Conservation (phyloP, 306 rosid species). For the Cyclanthera cordifolia region DNA sequence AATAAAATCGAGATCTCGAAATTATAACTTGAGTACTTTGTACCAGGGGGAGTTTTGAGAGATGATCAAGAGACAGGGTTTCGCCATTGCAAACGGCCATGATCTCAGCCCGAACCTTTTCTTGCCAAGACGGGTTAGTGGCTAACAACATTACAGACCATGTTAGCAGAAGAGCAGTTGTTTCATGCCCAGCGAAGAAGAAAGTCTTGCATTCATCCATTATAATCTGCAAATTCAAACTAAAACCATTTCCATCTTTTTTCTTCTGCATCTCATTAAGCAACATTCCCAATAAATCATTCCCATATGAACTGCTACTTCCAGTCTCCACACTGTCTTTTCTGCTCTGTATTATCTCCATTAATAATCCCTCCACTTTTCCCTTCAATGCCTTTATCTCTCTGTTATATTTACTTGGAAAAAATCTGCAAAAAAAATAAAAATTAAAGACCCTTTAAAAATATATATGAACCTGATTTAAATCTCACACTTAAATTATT, state of each 20-base stretch:
- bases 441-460: too few species aligned
- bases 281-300: constrained; percentile 71
- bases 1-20: too few species aligned
- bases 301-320: constrained; percentile 28
- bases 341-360: constrained; percentile 86
- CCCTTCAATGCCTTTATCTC: constrained; percentile 67
- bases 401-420: constrained; percentile 86
- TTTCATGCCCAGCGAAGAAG: constrained; percentile 96
- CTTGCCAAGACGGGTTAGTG: constrained; percentile 64
- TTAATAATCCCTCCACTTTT: constrained; percentile 68
- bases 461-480: too few species aligned
- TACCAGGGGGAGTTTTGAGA: constrained; percentile 64
- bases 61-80: constrained; percentile 58
- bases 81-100: constrained; percentile 42
- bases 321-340: constrained; percentile 56
- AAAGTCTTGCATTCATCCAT: constrained; percentile 98
- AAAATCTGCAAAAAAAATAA: constrained; percentile 30
- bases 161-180: constrained; percentile 78
- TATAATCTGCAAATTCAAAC: constrained; percentile 49
- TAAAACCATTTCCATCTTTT: constrained; percentile 29
- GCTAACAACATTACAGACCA: constrained; percentile 90
- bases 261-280: constrained; percentile 67
- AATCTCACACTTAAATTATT: too few species aligned
- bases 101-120: constrained; percentile 54
- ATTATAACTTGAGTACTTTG: neutral